A percentile compares a stretch with the other conserved stretches of the same genome.
Conservation (phyloP, 2,329 filamentous ascomycete genomes). For the Botrytis sinoallii region DNA sequence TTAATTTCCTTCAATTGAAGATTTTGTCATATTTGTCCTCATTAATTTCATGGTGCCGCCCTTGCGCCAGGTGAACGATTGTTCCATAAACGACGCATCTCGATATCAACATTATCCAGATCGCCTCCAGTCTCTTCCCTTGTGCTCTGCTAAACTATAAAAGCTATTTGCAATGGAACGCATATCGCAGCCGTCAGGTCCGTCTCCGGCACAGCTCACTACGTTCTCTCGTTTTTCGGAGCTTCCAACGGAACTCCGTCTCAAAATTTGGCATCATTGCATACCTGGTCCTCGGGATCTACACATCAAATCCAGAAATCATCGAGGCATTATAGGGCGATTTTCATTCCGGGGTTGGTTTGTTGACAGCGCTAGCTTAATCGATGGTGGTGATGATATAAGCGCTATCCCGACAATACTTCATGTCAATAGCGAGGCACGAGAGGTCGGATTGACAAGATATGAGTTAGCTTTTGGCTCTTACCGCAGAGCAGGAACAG, state of each 20-base stretch:
- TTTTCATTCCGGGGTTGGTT: background rate
- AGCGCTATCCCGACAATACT: conserved; percentile 24
- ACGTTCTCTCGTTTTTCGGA: conserved; percentile 27
- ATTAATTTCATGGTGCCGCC: too few relatives aligned
- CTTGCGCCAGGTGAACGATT: background rate
- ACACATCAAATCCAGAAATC: background rate
- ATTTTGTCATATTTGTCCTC: too few relatives aligned
- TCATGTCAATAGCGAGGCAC: conserved; percentile 28
- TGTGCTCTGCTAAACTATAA: too few relatives aligned
- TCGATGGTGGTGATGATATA: conserved; percentile 2
- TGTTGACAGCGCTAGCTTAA: background rate
- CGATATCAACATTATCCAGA: background rate
- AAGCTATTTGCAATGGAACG: background rate
- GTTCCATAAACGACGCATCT: background rate
- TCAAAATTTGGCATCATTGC: conserved; percentile 28
- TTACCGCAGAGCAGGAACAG: conserved; percentile 14
- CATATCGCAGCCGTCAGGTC: background rate
- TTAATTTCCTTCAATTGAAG: too few relatives aligned
- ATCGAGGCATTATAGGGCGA: background rate
- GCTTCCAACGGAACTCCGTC: conserved; percentile 30
- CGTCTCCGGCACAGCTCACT: background rate
- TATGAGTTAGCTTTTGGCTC: conserved; percentile 25
- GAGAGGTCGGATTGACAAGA: conserved; percentile 23
- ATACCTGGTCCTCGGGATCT: background rate
- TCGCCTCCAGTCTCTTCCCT: background rate